Evolutionary conservation across 345 rosid genomes (phyloP).

Genomic region (Corymbia maculata): DNA sequence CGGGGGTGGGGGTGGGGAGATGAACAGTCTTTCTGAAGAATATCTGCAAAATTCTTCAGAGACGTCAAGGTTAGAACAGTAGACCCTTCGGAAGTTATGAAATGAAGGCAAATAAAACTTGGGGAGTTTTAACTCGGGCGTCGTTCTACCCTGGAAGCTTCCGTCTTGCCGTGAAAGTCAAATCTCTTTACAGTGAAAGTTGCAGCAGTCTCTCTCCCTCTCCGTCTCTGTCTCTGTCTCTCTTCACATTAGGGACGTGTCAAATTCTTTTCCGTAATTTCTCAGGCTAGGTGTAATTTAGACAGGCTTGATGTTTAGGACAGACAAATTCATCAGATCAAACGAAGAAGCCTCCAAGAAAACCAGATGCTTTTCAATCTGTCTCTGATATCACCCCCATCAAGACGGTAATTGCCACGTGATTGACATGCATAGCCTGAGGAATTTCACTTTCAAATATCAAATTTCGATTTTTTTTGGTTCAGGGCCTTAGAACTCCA

Average conservation of each 20-base stretch:
- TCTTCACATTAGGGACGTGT: background rate
- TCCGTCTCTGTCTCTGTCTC: background rate
- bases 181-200: background rate
- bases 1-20: rapidly evolving
- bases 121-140: background rate
- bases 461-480: background rate
- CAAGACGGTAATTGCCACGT: background rate
- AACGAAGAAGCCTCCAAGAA: background rate
- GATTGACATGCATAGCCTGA: background rate
- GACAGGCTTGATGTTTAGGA: background rate
- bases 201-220: background rate
- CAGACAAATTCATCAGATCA: background rate
- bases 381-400: background rate
- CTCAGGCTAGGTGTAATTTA: background rate
- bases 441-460: background rate
- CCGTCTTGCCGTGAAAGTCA: background rate
- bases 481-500: background rate
- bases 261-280: background rate
- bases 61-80: background rate
- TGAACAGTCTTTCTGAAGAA: background rate
- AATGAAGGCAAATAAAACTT: background rate
- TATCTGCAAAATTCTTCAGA: background rate
- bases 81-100: background rate
- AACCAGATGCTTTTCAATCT: background rate
- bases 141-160: background rate